Evolutionary conservation across 2,329 filamentous ascomycete species (phyloP).

Genomic region (Colletotrichum graminicola): DNA sequence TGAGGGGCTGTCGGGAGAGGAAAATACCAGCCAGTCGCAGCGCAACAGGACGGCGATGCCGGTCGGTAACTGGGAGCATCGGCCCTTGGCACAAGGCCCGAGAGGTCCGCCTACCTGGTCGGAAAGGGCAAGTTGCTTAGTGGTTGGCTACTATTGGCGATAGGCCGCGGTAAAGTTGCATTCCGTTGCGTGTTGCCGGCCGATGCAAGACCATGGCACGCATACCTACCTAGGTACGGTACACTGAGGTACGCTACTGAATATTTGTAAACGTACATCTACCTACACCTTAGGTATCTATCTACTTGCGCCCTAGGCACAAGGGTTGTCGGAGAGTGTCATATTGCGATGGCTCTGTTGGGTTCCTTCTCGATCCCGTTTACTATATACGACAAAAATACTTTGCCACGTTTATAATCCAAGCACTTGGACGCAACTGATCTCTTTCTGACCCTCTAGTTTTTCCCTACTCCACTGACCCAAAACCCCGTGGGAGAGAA

Average conservation of each 20-base stretch:
- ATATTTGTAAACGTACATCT: too few relatives aligned
- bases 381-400: neutral
- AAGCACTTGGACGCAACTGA: neutral
- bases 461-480: neutral
- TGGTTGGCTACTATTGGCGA: constrained; percentile 30
- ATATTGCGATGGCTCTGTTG: neutral
- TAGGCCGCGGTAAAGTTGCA: constrained; percentile 7
- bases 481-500: neutral
- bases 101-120: constrained; percentile 26
- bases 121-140: constrained; percentile 31
- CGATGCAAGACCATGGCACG: neutral
- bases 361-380: constrained; percentile 2
- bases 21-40: neutral
- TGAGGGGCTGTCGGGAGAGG: neutral
- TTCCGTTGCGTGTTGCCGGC: constrained; percentile 16
- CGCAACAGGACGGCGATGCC: too few relatives aligned
- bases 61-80: constrained; percentile 17
- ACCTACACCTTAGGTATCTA: too few relatives aligned
- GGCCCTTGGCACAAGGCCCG: constrained; percentile 34
- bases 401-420: neutral
- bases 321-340: neutral
- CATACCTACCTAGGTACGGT: too few relatives aligned
- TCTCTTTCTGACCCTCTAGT: neutral
- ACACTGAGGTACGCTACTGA: too few relatives aligned
- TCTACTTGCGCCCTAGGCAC: too few relatives aligned